Evolutionary conservation across 352 stramenopile genomes (phyloP).

Genomic region (Thraustotheca clavata): DNA sequence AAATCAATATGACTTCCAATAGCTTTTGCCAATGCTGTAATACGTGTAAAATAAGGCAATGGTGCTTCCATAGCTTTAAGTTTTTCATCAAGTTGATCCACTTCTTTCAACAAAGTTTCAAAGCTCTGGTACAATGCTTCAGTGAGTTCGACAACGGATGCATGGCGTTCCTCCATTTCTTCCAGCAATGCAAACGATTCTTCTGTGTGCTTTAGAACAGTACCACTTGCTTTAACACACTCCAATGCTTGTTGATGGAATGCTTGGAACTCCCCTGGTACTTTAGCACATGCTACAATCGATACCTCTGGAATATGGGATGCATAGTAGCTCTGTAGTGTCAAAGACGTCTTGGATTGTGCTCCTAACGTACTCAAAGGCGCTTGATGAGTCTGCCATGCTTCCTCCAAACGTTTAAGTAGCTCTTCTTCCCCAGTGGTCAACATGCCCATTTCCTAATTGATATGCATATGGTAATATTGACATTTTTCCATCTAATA

Average conservation of each 20-base stretch:
- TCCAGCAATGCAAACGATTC: slow-evolving; percentile 54
- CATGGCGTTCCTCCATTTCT: slow-evolving; percentile 77
- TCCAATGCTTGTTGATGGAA: neutral
- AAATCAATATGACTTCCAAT: neutral
- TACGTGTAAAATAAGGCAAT: slow-evolving; percentile 64
- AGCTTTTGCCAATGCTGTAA: slow-evolving; percentile 28
- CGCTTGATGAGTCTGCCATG: neutral
- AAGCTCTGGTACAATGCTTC: slow-evolving; percentile 71
- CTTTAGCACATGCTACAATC: neutral
- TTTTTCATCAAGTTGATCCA: slow-evolving; percentile 51
- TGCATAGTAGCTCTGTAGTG: slow-evolving; percentile 16
- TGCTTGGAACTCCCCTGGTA: neutral
- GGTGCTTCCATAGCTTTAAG: slow-evolving; percentile 51
- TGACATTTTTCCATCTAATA: too few species aligned
- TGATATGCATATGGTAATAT: too few species aligned
- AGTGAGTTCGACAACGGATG: slow-evolving; percentile 62
- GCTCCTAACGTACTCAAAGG: too few species aligned
- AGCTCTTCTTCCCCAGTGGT: slow-evolving; percentile 8
- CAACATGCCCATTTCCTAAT: neutral
- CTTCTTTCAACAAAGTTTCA: slow-evolving; percentile 48
- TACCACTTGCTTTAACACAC: slow-evolving; percentile 32
- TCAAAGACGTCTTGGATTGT: neutral
- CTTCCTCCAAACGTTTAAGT: neutral
- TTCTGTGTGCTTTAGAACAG: slow-evolving; percentile 44
- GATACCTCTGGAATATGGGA: neutral